Conservation (phyloP, 164 flowering plant genomes). For the Piper longum region DNA sequence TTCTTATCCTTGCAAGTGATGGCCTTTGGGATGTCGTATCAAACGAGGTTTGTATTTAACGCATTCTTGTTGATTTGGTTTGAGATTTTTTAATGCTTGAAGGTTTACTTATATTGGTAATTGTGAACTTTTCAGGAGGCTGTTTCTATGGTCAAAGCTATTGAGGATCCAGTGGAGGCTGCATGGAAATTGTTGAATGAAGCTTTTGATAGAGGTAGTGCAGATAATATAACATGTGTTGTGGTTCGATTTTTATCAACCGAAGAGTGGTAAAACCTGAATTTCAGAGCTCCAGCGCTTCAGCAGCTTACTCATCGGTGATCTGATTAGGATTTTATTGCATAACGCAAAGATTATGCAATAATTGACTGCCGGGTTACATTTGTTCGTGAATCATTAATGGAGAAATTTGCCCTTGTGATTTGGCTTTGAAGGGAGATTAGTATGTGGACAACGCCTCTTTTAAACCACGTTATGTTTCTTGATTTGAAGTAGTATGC, state of each 20-base stretch:
- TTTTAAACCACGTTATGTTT: background rate
- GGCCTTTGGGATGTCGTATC: slow-evolving; percentile 95
- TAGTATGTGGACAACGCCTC: background rate
- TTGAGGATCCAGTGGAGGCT: slow-evolving; percentile 67
- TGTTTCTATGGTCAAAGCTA: slow-evolving; percentile 63
- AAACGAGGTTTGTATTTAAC: slow-evolving; percentile 46
- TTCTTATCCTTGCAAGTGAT: slow-evolving; percentile 95
- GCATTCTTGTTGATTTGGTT: background rate
- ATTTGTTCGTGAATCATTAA: background rate
- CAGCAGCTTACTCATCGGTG: background rate
- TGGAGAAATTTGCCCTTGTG: background rate
- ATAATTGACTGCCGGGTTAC: background rate
- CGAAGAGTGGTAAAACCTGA: slow-evolving; percentile 9
- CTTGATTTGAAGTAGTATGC: background rate
- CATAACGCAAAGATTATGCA: background rate
- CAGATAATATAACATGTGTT: slow-evolving; percentile 87
- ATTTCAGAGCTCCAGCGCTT: background rate
- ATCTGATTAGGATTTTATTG: background rate
- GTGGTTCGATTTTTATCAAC: slow-evolving; percentile 72
- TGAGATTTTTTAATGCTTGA: background rate
- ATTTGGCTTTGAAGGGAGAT: background rate
- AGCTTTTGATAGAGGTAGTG: slow-evolving; percentile 86
- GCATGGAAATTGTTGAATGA: slow-evolving; percentile 76
- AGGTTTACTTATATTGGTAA: background rate
- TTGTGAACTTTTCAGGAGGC: slow-evolving; percentile 54